phyloP scores from a whole-genome alignment of 441 rosid genomes.

The Rhodomyrtus psidioides region DNA sequence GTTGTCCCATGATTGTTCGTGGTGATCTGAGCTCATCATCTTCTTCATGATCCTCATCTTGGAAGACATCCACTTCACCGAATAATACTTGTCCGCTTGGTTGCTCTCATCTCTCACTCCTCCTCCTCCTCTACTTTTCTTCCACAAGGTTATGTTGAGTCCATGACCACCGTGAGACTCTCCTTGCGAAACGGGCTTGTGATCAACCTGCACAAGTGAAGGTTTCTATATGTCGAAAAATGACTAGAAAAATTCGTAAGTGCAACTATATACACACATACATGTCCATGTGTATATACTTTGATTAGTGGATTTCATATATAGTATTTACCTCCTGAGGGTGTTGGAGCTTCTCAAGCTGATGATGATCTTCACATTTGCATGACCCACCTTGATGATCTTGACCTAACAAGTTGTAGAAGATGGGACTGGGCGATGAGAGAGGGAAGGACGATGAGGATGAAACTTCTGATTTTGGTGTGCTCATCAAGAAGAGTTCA shows the following conservation, averaged over 20 bases:
- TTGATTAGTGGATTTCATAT: not conserved
- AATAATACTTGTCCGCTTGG: not conserved
- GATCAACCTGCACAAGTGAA: slow-evolving; percentile 13
- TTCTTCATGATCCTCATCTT: slow-evolving; percentile 80
- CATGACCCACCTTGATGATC: not conserved
- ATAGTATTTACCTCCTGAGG: not conserved
- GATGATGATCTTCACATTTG: not conserved
- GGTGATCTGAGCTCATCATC: slow-evolving; percentile 36
- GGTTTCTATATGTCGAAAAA: not conserved
- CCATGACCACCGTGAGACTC: slow-evolving; percentile 32
- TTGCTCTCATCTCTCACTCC: slow-evolving; percentile 17
- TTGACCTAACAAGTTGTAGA: not conserved
- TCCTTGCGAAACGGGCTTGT: slow-evolving; percentile 19
- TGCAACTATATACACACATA: not conserved
- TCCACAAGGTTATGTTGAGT: slow-evolving; percentile 32
- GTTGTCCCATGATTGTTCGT: not conserved
- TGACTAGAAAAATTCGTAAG: not conserved
- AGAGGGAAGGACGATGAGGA: not conserved
- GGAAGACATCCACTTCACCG: slow-evolving; percentile 72
- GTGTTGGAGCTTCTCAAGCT: not conserved
- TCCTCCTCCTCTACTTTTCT: slow-evolving; percentile 27
- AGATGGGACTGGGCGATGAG: not conserved
- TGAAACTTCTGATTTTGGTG: not conserved
- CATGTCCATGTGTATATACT: not conserved
- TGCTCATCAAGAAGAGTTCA: not conserved